Percentiles rank a stretch among this genome's conserved stretches.
Evolutionary conservation across 2,329 filamentous ascomycete genomes (phyloP).

Genomic region (Cytospora mali): DNA sequence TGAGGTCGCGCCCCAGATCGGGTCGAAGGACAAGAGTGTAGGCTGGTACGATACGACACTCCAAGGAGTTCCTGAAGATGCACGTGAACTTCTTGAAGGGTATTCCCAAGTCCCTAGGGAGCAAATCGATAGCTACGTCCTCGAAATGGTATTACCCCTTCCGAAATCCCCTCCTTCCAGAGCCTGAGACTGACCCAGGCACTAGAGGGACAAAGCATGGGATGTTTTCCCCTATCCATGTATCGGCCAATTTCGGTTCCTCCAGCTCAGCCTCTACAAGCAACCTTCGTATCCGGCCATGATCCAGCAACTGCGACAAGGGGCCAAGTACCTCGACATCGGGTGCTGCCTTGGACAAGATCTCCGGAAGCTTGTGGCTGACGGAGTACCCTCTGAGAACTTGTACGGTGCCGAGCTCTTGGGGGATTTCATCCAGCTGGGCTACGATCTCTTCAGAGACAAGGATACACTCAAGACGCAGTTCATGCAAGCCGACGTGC

Average conservation of each 20-base stretch:
- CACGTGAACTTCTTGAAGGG: slow-evolving; percentile 30
- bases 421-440: slow-evolving; percentile 38
- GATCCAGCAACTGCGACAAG: slow-evolving; percentile 34
- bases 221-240: slow-evolving; percentile 43
- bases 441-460: slow-evolving; percentile 42
- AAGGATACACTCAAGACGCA: slow-evolving; percentile 28
- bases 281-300: slow-evolving; percentile 37
- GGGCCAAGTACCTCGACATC: slow-evolving; percentile 41
- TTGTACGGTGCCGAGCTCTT: slow-evolving; percentile 44
- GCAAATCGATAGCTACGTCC: slow-evolving; percentile 33
- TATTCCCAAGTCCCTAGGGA: slow-evolving; percentile 32
- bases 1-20: background rate
- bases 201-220: slow-evolving; percentile 42
- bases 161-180: background rate
- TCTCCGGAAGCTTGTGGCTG: slow-evolving; percentile 45
- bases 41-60: slow-evolving; percentile 17
- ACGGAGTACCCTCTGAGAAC: slow-evolving; percentile 42
- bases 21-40: slow-evolving; percentile 15
- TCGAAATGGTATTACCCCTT: slow-evolving; percentile 24
- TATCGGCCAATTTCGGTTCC: slow-evolving; percentile 43
- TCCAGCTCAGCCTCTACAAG: slow-evolving; percentile 40
- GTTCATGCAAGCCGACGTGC: slow-evolving; percentile 35
- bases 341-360: slow-evolving; percentile 50
- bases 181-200: background rate
- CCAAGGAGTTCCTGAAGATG: slow-evolving; percentile 12